Evolutionary conservation across 2,329 filamentous ascomycete species (phyloP).

Genomic region (Aspergillus clavatus): DNA sequence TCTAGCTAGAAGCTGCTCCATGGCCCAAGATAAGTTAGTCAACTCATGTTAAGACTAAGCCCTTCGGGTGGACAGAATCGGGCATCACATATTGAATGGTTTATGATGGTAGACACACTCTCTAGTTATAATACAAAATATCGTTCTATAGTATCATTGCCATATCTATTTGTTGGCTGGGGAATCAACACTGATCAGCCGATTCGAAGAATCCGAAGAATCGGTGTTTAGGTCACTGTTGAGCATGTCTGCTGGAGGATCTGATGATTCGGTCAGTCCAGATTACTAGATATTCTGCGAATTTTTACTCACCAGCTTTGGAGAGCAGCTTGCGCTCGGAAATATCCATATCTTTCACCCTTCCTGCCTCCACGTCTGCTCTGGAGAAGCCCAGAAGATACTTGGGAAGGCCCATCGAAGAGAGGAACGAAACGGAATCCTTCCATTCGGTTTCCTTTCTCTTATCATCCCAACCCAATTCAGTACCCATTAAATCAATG

Average conservation of each 20-base stretch:
- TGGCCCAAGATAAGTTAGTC: no score
- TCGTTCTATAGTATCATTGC: constrained; percentile 16
- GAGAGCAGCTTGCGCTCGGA: constrained; percentile 38
- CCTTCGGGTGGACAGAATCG: no score
- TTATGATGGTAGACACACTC: constrained; percentile 13
- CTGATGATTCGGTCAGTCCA: constrained; percentile 3
- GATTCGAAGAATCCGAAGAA: constrained; percentile 39
- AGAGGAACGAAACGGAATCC: constrained; percentile 57
- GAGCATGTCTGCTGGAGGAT: constrained; percentile 31
- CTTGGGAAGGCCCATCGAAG: constrained; percentile 59
- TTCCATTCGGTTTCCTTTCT: constrained; percentile 78
- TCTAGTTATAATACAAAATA: constrained; percentile 11
- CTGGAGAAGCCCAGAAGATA: constrained; percentile 53
- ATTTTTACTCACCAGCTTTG: constrained; percentile 35
- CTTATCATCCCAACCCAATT: constrained; percentile 70
- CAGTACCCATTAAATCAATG: constrained; percentile 83
- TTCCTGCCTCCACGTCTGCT: constrained; percentile 56
- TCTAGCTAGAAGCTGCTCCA: no score
- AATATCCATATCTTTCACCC: constrained; percentile 43
- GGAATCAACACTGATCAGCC: constrained; percentile 41
- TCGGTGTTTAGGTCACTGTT: constrained; percentile 36
- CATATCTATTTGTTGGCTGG: constrained; percentile 46
- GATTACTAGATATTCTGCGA: background rate
- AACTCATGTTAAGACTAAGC: no score
- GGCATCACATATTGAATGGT: background rate